Evolutionary conservation across 176 grass and related monocot species (phyloP), one percentile per base, ranked within the genome.

Genomic region (Oryza brachyantha): DNA sequence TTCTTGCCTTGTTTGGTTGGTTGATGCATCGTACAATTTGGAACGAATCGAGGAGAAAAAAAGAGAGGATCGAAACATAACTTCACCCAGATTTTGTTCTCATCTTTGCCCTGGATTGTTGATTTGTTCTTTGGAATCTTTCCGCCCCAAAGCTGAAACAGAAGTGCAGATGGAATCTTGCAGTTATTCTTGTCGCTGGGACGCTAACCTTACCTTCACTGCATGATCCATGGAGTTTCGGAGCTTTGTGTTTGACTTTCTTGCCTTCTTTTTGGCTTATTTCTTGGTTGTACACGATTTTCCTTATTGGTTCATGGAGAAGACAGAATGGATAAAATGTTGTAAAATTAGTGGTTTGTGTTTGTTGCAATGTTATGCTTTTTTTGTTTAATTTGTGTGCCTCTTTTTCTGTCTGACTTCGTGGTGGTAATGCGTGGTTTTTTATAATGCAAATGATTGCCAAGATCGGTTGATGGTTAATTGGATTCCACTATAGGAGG

Each of bases 401-500:
- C 28, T 27, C 43, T 29, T 19, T 80, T 74, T 43, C 46, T 63
- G 39, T 63, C 37, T 17, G n/a, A 74, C 52, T 75, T 38, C 10
- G 64, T 72, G 71, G 82, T 21, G 76, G 19, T 39, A 82, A 35
- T 61, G 31, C 41, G 24, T 61, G 22, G n/a, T 81, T 76, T 76
- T 76, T 76, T 76, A 75, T 38, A 70, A 29, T 59, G 72, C 29
- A 48, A 89, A 72, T 77, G 72, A 66, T 81, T 89, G 66, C 19
- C 24, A 50, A 66, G 29, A 61, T 67, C 77, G 74, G 77, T 77
- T 85, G 87, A 65, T 85, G 64, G 64, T 37, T 81, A 66, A 76
- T 85, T 85, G 82, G 82, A 85, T 85, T 77, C 87, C 87, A 89
- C 77, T 89, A 81, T 89, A 81, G 21, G 46, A 59, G 68, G 40